These are phyloP conservation scores for Penicillium nucicola DNA, from an alignment of 495 filamentous ascomycete species.

Conservation along the genomic window DNA sequence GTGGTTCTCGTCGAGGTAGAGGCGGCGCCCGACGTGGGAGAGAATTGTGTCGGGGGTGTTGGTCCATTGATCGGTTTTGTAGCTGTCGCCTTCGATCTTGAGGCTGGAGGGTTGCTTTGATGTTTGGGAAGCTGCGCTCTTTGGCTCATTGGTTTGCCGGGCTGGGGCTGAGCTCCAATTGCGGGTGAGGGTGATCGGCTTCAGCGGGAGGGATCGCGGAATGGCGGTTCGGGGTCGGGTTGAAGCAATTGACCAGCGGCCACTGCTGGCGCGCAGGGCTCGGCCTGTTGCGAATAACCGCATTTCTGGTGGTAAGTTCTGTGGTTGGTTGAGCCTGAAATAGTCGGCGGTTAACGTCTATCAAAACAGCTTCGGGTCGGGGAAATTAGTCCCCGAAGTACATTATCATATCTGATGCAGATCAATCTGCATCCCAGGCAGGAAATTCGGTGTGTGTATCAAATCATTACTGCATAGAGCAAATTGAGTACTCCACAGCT, in stretches of 20 bases:
- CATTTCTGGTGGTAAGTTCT: conserved; percentile 25
- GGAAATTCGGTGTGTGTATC: no score
- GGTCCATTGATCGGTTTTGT: conserved; percentile 75
- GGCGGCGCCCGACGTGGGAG: conserved; percentile 63
- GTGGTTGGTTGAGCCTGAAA: neutral
- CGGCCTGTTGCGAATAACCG: conserved; percentile 44
- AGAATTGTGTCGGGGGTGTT: conserved; percentile 78
- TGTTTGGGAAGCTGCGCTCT: conserved; percentile 7
- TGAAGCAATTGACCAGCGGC: conserved; percentile 36
- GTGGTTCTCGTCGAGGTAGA: conserved; percentile 86
- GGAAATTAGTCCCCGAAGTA: conserved; percentile 32
- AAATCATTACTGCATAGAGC: no score
- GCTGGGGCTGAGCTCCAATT: conserved; percentile 36
- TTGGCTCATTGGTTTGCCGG: conserved; percentile 22
- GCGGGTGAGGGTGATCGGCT: conserved; percentile 17
- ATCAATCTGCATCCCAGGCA: no score
- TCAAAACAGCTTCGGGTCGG: conserved; percentile 28
- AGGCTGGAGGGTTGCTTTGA: conserved; percentile 22
- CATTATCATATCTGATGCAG: neutral
- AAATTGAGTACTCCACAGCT: neutral
- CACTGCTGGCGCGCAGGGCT: conserved; percentile 39
- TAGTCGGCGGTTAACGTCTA: conserved; percentile 4
- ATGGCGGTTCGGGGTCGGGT: conserved; percentile 24
- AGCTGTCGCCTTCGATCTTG: conserved; percentile 59
- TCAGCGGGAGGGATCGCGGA: conserved; percentile 20